Evolutionary conservation across 1,139 yeast species (phyloP).

Genomic region (Candida tropicalis): DNA sequence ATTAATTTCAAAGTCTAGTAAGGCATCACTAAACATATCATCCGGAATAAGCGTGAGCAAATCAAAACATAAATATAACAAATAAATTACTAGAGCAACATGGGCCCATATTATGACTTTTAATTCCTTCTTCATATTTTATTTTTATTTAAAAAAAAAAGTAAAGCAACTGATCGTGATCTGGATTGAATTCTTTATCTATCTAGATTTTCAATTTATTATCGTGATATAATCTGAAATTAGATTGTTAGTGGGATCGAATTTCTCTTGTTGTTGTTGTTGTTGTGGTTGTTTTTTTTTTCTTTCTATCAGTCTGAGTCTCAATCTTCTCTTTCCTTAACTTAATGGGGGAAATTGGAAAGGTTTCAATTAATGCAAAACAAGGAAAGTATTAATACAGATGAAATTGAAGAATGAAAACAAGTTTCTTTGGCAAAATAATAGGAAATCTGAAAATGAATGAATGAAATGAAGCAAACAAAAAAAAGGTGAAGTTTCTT

Average conservation of each 20-base stretch:
- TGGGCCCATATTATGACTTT: conserved; percentile 63
- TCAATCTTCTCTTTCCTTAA: neutral
- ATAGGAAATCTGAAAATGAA: neutral
- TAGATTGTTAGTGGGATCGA: neutral
- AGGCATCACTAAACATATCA: conserved; percentile 65
- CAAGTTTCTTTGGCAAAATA: too few species aligned
- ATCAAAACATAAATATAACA: conserved; percentile 70
- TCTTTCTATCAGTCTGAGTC: neutral
- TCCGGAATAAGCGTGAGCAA: conserved; percentile 75
- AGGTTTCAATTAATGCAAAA: too few species aligned
- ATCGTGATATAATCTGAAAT: neutral
- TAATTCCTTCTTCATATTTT: conserved; percentile 58
- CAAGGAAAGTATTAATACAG: neutral
- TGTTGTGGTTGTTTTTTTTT: neutral
- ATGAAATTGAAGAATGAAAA: too few species aligned
- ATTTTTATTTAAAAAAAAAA: too few species aligned
- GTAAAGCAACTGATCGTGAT: conserved; percentile 1
- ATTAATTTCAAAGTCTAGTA: conserved; percentile 59
- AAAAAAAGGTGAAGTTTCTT: too few species aligned
- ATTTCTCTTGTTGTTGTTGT: too few species aligned
- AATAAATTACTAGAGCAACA: conserved; percentile 52
- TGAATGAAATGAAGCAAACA: neutral
- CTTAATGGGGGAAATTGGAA: too few species aligned
- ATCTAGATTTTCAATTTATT: too few species aligned
- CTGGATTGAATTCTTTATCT: neutral